Percentiles rank a stretch among this genome's conserved stretches.
phyloP scores from a whole-genome alignment of 805 yeast genomes.

The Danielozyma ontarioensis region DNA sequence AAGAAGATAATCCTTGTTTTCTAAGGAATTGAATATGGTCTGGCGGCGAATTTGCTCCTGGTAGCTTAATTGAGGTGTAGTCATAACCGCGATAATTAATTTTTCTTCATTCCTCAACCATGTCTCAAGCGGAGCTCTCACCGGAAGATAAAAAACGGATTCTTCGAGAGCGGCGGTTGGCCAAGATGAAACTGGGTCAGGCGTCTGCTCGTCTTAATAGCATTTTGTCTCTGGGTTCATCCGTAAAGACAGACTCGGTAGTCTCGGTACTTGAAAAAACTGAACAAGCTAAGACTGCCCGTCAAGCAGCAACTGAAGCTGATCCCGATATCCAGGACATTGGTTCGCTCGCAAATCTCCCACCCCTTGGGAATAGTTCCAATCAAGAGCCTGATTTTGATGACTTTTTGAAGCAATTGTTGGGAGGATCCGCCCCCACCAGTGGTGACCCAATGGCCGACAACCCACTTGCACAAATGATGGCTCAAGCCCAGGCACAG shows the following conservation, averaged over 20 bases:
- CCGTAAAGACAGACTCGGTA: neutral
- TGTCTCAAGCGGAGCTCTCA: constrained; percentile 41
- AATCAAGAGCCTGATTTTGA: constrained; percentile 22
- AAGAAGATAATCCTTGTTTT: constrained; percentile 32
- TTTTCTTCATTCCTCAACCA: no score
- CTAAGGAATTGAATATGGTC: constrained; percentile 33
- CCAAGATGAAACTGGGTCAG: constrained; percentile 53
- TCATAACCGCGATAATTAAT: no score
- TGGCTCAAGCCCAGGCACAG: constrained; percentile 16
- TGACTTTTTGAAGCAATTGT: constrained; percentile 26
- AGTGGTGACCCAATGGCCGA: constrained; percentile 4
- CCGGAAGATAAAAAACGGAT: constrained; percentile 56
- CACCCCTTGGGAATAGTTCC: neutral
- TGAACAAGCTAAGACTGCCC: neutral
- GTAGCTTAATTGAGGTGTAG: constrained; percentile 7
- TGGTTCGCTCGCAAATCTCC: neutral
- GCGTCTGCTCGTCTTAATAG: constrained; percentile 51
- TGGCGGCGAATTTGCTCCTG: constrained; percentile 21
- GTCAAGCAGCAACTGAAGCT: constrained; percentile 1
- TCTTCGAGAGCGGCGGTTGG: constrained; percentile 60
- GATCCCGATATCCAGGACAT: constrained; percentile 41
- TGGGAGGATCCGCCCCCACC: constrained; percentile 18
- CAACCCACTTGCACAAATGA: constrained; percentile 30
- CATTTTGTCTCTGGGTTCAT: neutral
- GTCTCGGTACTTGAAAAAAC: neutral